A percentile compares a stretch with the other conserved stretches of the same genome.
phyloP scores from a whole-genome alignment of 805 yeast species.

The Candida golubevii region DNA sequence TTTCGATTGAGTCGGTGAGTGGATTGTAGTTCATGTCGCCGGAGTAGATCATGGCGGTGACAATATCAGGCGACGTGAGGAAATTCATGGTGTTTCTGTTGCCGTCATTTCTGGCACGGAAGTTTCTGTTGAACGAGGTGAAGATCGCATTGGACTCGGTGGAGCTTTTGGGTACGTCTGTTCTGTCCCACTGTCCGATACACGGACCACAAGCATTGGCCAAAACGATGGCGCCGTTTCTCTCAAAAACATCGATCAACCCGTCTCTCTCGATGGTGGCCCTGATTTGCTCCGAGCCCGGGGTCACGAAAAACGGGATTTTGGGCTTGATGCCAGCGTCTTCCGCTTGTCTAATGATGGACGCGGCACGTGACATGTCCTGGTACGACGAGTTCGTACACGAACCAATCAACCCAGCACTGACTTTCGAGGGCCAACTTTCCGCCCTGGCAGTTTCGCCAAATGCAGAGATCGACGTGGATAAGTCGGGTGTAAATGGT shows the following conservation, averaged over 20 bases:
- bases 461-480: conserved; percentile 86
- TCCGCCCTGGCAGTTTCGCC: conserved; percentile 64
- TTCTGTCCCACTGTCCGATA: conserved; percentile 99
- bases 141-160: conserved; percentile 81
- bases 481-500: conserved; percentile 97
- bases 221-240: conserved; percentile 85
- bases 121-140: conserved; percentile 96
- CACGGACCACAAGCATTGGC: conserved; percentile 99
- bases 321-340: conserved; percentile 83
- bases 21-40: conserved; percentile 94
- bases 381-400: conserved; percentile 98
- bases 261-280: conserved; percentile 98
- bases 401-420: conserved; percentile 95
- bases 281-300: conserved; percentile 97
- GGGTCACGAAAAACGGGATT: conserved; percentile 90
- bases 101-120: conserved; percentile 97
- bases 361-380: conserved; percentile 96
- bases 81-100: conserved; percentile 97
- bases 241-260: conserved; percentile 70
- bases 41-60: conserved; percentile 93
- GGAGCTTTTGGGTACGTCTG: conserved; percentile 62
- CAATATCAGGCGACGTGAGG: conserved; percentile 97
- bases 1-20: conserved; percentile 73
- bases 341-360: conserved; percentile 84
- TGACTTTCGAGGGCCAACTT: conserved; percentile 81